Evolutionary conservation across 176 grass and related monocot genomes (phyloP).

Genomic region (Melocanna baccifera): DNA sequence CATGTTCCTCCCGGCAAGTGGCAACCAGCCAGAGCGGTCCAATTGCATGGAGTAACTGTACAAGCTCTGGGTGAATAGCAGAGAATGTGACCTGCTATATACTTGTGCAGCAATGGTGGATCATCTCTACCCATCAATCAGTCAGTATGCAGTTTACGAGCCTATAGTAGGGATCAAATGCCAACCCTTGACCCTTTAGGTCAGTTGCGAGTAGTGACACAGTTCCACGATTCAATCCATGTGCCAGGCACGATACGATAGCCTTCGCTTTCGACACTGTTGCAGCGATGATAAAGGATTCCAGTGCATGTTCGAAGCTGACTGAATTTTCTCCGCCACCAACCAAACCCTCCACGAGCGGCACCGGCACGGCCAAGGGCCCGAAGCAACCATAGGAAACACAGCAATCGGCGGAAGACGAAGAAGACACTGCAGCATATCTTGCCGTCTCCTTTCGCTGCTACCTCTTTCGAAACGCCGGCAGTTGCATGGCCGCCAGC

Average conservation of each 20-base stretch:
- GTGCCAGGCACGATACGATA: not conserved
- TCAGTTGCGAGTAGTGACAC: too few relatives aligned
- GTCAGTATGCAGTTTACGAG: too few relatives aligned
- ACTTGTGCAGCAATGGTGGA: too few relatives aligned
- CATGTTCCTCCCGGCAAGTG: too few relatives aligned
- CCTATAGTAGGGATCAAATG: too few relatives aligned
- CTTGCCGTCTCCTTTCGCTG: not conserved
- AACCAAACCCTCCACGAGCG: not conserved
- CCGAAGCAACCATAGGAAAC: not conserved
- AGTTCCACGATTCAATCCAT: not conserved
- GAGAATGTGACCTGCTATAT: too few relatives aligned
- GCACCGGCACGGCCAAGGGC: not conserved
- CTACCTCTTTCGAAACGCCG: not conserved
- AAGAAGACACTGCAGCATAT: not conserved
- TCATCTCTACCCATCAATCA: too few relatives aligned
- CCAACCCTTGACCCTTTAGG: too few relatives aligned
- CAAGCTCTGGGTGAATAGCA: too few relatives aligned
- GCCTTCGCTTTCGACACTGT: not conserved
- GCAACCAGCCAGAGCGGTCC: too few relatives aligned
- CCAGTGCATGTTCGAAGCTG: not conserved
- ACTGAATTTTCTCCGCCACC: too few relatives aligned
- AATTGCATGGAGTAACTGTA: too few relatives aligned
- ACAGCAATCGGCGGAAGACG: not conserved
- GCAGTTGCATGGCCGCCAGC: not conserved
- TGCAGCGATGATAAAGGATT: not conserved